Conservation (phyloP, 148 eudicot genomes). For the Arctostaphylos glauca region DNA sequence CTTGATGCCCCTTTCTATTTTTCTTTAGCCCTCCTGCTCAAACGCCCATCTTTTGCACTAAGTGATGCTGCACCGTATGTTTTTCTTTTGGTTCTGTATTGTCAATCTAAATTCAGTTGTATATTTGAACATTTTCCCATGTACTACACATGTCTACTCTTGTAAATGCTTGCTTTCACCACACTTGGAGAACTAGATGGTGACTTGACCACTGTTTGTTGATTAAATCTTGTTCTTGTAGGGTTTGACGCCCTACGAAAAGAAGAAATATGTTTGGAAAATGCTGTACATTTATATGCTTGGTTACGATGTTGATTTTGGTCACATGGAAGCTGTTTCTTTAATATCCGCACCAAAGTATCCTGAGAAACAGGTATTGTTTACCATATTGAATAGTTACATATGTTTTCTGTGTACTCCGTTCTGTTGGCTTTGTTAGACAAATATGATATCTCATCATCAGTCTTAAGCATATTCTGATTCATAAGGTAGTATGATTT, state of each 20-base stretch:
- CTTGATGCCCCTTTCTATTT: too few species aligned
- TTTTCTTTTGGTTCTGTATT: conserved; percentile 4
- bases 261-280: conserved; percentile 99
- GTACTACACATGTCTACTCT: neutral
- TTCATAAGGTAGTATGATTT: neutral
- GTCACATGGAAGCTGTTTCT: conserved; percentile 99
- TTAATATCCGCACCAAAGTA: conserved; percentile 97
- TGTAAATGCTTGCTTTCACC: conserved; percentile 1
- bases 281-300: conserved; percentile 97
- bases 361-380: conserved; percentile 94
- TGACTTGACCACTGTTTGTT: conserved; percentile 17
- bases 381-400: neutral
- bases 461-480: neutral
- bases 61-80: neutral
- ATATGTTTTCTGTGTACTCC: neutral
- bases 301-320: conserved; percentile 98
- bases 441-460: neutral
- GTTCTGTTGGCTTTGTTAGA: neutral
- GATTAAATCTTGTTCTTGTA: conserved; percentile 28
- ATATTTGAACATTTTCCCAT: neutral
- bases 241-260: conserved; percentile 84
- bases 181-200: neutral
- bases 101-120: neutral
- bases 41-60: neutral
- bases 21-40: neutral